A percentile compares a stretch with the other conserved stretches of the same genome.
These are phyloP conservation scores for Pulveroboletus sp. DNA, from an alignment of 768 basidiomycete genomes.

Conservation along the genomic window DNA sequence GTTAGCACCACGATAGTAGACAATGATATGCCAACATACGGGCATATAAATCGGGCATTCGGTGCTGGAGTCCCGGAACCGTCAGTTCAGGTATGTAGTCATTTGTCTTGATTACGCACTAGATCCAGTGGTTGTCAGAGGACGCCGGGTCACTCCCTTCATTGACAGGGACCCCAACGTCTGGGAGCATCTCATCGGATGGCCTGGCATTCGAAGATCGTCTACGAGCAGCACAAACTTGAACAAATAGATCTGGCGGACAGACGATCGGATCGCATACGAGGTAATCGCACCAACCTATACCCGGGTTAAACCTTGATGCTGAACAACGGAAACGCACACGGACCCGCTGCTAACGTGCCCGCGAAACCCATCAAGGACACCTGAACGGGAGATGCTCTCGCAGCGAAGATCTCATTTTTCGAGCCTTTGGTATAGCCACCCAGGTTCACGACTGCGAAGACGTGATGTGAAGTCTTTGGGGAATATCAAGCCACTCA, in stretches of 20 bases:
- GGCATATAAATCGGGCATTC: slow-evolving; percentile 47
- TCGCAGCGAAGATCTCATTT: slow-evolving; percentile 49
- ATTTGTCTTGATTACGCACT: slow-evolving; percentile 30
- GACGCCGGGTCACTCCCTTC: slow-evolving; percentile 41
- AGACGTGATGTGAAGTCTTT: not conserved
- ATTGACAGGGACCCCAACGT: slow-evolving; percentile 31
- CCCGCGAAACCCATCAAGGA: slow-evolving; percentile 50
- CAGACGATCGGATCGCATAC: slow-evolving; percentile 42
- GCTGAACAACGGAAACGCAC: not conserved
- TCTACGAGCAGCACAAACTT: slow-evolving; percentile 26
- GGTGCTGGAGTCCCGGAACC: slow-evolving; percentile 23
- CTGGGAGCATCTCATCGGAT: slow-evolving; percentile 6
- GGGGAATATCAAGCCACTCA: slow-evolving; percentile 16
- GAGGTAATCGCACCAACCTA: slow-evolving; percentile 48
- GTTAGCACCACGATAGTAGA: not conserved
- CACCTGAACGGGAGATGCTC: slow-evolving; percentile 45
- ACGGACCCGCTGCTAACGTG: slow-evolving; percentile 37
- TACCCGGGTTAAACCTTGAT: not conserved
- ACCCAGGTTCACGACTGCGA: slow-evolving; percentile 40
- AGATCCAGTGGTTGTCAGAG: slow-evolving; percentile 36
- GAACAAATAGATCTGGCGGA: slow-evolving; percentile 36
- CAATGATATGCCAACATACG: slow-evolving; percentile 21
- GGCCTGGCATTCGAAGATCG: not conserved
- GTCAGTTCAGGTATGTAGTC: slow-evolving; percentile 2
- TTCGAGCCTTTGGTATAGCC: slow-evolving; percentile 51